Conservation (phyloP, 1,284 basidiomycete species). For the Cryptococcus deneoformans region DNA sequence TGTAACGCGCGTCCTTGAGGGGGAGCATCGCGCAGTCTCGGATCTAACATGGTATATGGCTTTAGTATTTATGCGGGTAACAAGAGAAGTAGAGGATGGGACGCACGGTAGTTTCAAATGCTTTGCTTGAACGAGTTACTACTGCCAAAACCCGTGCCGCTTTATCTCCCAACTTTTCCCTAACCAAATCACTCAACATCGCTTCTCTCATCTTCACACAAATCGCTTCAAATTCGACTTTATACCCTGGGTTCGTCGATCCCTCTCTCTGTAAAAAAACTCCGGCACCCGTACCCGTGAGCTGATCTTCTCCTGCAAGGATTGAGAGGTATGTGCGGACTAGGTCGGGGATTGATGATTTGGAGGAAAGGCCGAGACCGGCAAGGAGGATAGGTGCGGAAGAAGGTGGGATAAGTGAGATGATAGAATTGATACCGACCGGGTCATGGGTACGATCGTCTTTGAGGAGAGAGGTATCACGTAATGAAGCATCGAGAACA, state of each 20-base stretch:
- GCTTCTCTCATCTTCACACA: conserved; percentile 66
- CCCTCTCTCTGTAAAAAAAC: conserved; percentile 58
- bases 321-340: conserved; percentile 36
- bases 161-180: conserved; percentile 79
- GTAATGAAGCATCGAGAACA: conserved; percentile 65
- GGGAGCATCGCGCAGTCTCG: conserved; percentile 91
- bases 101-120: conserved; percentile 89
- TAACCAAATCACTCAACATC: conserved; percentile 74
- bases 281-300: conserved; percentile 25
- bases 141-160: conserved; percentile 82
- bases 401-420: conserved; percentile 24
- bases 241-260: conserved; percentile 58
- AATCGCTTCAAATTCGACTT: conserved; percentile 76
- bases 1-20: conserved; percentile 76
- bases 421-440: conserved; percentile 32
- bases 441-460: conserved; percentile 29
- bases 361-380: conserved; percentile 25
- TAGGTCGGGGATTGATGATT: conserved; percentile 27
- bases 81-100: not conserved
- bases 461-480: conserved; percentile 59
- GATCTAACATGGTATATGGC: conserved; percentile 58
- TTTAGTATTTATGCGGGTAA: not conserved
- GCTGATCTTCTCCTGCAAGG: conserved; percentile 37
- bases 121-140: conserved; percentile 83
- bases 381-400: conserved; percentile 25